A percentile compares a stretch with the other conserved stretches of the same genome.
Evolutionary conservation across 2,329 filamentous ascomycete species (phyloP).

Genomic region (Exophiala oligosperma): DNA sequence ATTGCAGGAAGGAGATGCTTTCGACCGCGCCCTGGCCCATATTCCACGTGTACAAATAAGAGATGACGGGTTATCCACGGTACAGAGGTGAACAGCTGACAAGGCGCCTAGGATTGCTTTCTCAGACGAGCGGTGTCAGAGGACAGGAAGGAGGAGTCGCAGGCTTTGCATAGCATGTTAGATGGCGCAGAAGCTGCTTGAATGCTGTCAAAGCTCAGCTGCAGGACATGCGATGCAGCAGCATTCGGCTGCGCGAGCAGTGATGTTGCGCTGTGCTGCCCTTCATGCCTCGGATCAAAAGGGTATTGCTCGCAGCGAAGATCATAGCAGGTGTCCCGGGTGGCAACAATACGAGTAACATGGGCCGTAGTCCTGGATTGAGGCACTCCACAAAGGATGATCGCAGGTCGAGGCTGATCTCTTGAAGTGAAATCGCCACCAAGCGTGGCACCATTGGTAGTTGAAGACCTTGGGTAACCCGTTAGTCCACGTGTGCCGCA

Average conservation of each 20-base stretch:
- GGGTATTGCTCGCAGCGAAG: neutral
- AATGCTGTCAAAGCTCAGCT: neutral
- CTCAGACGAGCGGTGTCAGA: conserved; percentile 10
- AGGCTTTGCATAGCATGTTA: conserved; percentile 3
- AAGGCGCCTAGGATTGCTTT: neutral
- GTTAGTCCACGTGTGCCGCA: neutral
- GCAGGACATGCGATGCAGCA: neutral
- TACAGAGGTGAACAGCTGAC: neutral
- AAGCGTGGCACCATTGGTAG: neutral
- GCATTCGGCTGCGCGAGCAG: neutral
- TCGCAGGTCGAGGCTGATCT: too few relatives aligned
- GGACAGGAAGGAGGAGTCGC: neutral
- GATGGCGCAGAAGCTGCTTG: conserved; percentile 6
- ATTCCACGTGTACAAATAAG: conserved; percentile 19
- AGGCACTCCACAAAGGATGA: too few relatives aligned
- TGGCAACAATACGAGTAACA: too few relatives aligned
- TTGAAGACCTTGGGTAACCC: too few relatives aligned
- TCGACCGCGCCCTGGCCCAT: neutral
- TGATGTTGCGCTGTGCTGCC: too few relatives aligned
- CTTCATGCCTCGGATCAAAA: neutral
- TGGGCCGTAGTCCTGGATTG: too few relatives aligned
- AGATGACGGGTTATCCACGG: neutral
- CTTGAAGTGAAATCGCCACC: neutral
- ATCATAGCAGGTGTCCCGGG: neutral
- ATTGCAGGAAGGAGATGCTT: neutral